Base-by-base conservation (phyloP, 73 alveolate species). In the Halteria grandinella region DNA sequence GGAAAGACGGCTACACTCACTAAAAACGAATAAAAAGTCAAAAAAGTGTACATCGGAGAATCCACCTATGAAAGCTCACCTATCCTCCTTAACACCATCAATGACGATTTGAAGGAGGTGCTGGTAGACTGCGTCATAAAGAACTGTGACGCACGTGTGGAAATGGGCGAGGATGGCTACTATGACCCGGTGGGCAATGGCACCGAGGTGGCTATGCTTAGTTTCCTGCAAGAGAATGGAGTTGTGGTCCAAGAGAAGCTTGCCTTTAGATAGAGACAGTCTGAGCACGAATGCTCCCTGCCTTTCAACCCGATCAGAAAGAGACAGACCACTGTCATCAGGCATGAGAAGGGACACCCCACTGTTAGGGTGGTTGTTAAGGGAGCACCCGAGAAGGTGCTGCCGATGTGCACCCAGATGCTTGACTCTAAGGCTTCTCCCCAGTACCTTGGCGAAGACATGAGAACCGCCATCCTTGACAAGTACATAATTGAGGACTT, bases 261-360 rank as follows among this genome's bases (percentile, higher is more conserved):
- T 47, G 20, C 25, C 12, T 15, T 4, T 7, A 62, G 28, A 33
- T 25, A 39, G 12, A 34, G 78, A 39, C 62, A 62, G 8, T 48
- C 62, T 11, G 78, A 62, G 27, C 62, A 62, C n/a, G 78, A 62
- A 25, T 39, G 62, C 57, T 39, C 78, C 20, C 48, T 93, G 24
- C 98, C 97, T 28, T 94, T 94, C 85, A 80, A 86, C 58, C 89
- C 97, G 72, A 80, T 85, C 39, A 54, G 90, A 21, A 93, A 94
- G 84, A 90, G 96, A 90, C 85, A 85, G 96, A 81, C 92, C 33
- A 83, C 95, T 52, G 84, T 90, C 52, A 64, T 95, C 40, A 81
- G 62, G 23, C 62, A 48, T 77, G 77, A 71, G 76, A 60, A 78
- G 48, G 82, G 43, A 48, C 81, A 20, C 75, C 49, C 64, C 66